Base-by-base conservation (phyloP, 2,329 filamentous ascomycete genomes). In the Bretziella fagacearum region DNA sequence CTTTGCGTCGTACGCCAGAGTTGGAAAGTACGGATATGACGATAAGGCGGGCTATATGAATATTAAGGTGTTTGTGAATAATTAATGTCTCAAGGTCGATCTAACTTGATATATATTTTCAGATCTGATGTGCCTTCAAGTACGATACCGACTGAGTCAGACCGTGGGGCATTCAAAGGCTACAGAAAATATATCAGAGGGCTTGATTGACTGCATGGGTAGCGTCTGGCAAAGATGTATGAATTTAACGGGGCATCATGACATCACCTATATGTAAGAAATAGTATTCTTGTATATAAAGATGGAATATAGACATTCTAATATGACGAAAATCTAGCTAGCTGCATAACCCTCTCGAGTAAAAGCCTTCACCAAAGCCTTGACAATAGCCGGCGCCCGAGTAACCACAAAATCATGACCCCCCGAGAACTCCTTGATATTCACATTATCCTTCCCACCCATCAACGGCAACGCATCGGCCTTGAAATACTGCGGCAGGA, bases 401-500 rank as follows among this genome's bases (percentile, higher is more conserved):
- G 49, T 51, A 20, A 48, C 29, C 13, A 75, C 72, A 54, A 79
- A 78, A 52, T 79, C 74, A 54, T 79, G 75, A 1, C 66, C 68
- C 1, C 71, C 73, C 0, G 66, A 65, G 1, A 78, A 60, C 8
- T 71, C 56, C 27, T 61, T 64, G 67, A 71, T 75, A 35, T 61
- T 58, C 5, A 76, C 65, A 11, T 64, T 64, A 8, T 46, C 50
- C 0, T 65, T 63, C 7, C 74, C 71, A 11, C 70, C 71, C 33
- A 72, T 55, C 15, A 75, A 58, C 17, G 68, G 67, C 47, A 73
- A 58, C 3, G 63, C 71, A 36, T 74, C 69, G 23, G 59, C 56
- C 41, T 59, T 58, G 54, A 74, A 75, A 43, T 70, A 65, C 2
- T 61, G 59, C n/a, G 57, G 58, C 51, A 72, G 61, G 49, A 79